Evolutionary conservation across 768 basidiomycete species (phyloP).

Genomic region (Arthromyces matolae): DNA sequence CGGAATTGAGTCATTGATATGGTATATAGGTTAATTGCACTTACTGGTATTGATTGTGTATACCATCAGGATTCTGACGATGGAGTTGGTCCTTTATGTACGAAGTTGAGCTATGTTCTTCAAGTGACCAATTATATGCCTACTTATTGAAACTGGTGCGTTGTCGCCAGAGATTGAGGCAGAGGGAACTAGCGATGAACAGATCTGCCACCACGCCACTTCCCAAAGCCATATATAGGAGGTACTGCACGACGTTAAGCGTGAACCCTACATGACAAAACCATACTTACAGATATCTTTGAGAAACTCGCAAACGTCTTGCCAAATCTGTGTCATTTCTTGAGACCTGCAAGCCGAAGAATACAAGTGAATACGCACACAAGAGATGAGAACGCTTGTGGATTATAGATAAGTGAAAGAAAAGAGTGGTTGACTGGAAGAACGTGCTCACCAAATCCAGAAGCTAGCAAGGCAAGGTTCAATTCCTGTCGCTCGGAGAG

Average conservation of each 20-base stretch:
- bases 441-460: conserved; percentile 14
- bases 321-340: conserved; percentile 1
- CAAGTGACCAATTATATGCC: background rate
- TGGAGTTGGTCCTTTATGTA: conserved; percentile 37
- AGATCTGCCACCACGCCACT: conserved; percentile 38
- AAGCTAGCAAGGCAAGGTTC: background rate
- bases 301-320: conserved; percentile 3
- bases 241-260: conserved; percentile 18
- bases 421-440: background rate
- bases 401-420: conserved; percentile 15
- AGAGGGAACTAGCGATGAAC: conserved; percentile 34
- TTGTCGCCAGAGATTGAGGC: conserved; percentile 27
- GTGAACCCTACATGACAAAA: background rate
- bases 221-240: conserved; percentile 28
- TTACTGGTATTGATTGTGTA: conserved; percentile 48
- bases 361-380: conserved; percentile 2
- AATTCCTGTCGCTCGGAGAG: background rate
- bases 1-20: background rate
- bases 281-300: conserved; percentile 5
- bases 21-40: conserved; percentile 9
- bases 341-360: no score
- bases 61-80: conserved; percentile 41
- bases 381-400: conserved; percentile 7
- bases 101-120: background rate
- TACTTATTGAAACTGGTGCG: conserved; percentile 28